Percentiles rank a stretch among this genome's conserved stretches.
Evolutionary conservation across 176 grass and related monocot species (phyloP).

Genomic region (Oryza punctata): DNA sequence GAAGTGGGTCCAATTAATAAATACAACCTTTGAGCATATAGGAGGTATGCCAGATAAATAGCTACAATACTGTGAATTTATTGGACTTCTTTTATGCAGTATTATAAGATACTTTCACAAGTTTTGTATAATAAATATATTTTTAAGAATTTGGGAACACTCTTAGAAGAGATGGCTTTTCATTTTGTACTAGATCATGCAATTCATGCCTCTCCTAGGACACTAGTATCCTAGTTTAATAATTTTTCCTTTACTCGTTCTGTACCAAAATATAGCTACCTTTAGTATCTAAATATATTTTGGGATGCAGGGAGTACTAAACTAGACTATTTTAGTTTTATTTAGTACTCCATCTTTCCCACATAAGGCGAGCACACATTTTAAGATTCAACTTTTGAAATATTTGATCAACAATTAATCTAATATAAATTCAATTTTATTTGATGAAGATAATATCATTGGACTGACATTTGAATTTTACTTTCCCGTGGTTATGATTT

Average conservation of each 20-base stretch:
- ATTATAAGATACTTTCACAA: neutral
- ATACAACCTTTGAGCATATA: conserved; percentile 94
- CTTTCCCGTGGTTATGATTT: no score
- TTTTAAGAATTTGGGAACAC: neutral
- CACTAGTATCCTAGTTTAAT: neutral
- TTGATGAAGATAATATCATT: no score
- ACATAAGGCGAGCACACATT: no score
- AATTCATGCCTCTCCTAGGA: neutral
- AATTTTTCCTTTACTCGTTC: neutral
- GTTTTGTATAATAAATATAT: neutral
- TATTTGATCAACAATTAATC: no score
- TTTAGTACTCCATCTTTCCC: neutral
- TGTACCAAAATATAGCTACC: no score
- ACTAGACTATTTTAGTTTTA: neutral
- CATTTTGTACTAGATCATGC: conserved; percentile 21
- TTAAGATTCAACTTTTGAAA: no score
- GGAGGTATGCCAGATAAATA: conserved; percentile 61
- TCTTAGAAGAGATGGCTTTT: conserved; percentile 13
- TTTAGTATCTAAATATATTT: no score
- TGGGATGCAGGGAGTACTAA: neutral
- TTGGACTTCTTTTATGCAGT: conserved; percentile 8
- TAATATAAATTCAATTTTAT: no score
- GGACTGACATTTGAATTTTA: no score
- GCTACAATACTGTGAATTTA: conserved; percentile 23
- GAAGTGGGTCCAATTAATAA: conserved; percentile 89